Base-by-base conservation (phyloP, 306 rosid species). In the Carpinus viminea region DNA sequence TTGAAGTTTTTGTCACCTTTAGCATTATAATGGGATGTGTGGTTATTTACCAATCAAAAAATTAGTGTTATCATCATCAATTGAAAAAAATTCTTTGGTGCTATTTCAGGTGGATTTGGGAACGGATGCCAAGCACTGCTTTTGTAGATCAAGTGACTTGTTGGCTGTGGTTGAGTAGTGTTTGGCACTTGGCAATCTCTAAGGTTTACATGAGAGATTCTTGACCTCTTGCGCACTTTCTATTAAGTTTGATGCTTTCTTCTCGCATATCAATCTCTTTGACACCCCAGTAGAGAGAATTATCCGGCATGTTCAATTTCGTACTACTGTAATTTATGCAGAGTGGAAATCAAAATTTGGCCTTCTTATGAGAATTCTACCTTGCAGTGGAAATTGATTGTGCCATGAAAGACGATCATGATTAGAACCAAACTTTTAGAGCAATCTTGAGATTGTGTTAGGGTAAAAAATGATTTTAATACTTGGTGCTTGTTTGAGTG, bases 41-140 rank as follows among this genome's bases (percentile, higher is more conserved):
- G 31, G 6, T 45, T 43, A 70, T 38, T 11, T 43, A 47, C n/a
- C 7, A 24, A 21, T 45, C 17, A 3, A 0, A 12, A 12, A 8
- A 5, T 11, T 20, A 13, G 12, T 57, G 16, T 10, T 57, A 74
- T 41, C 68, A 62, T 31, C 59, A 41, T 20, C 5, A 68, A 72
- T 26, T 11, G 47, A 76, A 36, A 26, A 8, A 57, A 45, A 5
- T 38, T 68, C 47, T 0, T 17, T 31, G 51, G 72, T 59, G 83
- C 7, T 8, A 64, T 69, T 41, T 83, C 93, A 95, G 99, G 99
- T 95, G 87, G 98, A 95, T 85, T 84, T 95, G 89, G 99, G 99
- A 57, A 78, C 86, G 28, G 92, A 88, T 71, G 86, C 80, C 28
- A 91, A 86, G 81, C 98, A 91, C 74, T 90, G 95, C 86, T 95